Conservation (phyloP, 1,284 basidiomycete genomes). For the Puccinia hordei region DNA sequence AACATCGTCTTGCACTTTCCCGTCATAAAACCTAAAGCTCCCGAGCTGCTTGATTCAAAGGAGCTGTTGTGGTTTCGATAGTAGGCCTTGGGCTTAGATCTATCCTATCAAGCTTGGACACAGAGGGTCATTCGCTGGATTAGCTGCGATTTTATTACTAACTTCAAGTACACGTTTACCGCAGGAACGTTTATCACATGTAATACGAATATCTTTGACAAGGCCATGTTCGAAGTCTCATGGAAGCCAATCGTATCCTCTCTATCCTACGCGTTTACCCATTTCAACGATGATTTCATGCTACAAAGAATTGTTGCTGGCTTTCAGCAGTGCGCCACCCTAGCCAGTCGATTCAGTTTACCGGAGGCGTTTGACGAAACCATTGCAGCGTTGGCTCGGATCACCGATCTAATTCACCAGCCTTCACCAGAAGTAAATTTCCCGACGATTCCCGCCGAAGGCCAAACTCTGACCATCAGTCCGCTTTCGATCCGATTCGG, state of each 20-base stretch:
- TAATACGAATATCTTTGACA: slow-evolving; percentile 78
- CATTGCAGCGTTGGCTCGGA: slow-evolving; percentile 81
- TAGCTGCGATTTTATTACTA: neutral
- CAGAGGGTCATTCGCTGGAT: neutral
- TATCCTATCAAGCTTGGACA: neutral
- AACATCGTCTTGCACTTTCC: neutral
- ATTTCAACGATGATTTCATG: slow-evolving; percentile 92
- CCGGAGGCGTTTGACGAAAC: slow-evolving; percentile 97
- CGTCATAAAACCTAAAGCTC: too few relatives aligned
- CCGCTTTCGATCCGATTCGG: slow-evolving; percentile 91
- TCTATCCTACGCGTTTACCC: slow-evolving; percentile 75
- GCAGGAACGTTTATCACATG: slow-evolving; percentile 76
- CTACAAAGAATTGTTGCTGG: slow-evolving; percentile 92
- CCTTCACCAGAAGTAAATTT: slow-evolving; percentile 66
- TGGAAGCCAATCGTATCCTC: slow-evolving; percentile 92
- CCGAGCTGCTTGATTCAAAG: neutral
- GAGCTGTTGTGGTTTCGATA: neutral
- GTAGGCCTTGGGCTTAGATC: too few relatives aligned
- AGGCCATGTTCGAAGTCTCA: slow-evolving; percentile 84
- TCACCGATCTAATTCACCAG: slow-evolving; percentile 55
- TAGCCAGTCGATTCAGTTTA: slow-evolving; percentile 83
- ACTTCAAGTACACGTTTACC: neutral
- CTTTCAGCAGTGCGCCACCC: slow-evolving; percentile 90
- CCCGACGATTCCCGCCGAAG: slow-evolving; percentile 89
- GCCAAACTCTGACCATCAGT: slow-evolving; percentile 83